Evolutionary conservation across 2,329 filamentous ascomycete genomes (phyloP).

Genomic region (Cladosporium halotolerans): DNA sequence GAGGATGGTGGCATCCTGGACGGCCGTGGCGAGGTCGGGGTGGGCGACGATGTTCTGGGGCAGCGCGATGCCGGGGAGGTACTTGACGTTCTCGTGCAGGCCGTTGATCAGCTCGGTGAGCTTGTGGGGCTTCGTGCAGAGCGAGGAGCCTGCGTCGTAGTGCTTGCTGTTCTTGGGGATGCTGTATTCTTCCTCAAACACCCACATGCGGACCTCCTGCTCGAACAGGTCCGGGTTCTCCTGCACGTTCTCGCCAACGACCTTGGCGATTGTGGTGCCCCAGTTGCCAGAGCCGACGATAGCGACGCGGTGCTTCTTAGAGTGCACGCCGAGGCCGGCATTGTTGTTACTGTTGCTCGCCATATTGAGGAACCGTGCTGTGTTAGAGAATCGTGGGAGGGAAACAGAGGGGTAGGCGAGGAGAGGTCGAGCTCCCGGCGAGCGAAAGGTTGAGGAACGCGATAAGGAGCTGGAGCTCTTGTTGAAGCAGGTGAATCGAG

Average conservation of each 20-base stretch:
- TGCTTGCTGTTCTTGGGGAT: conserved; percentile 66
- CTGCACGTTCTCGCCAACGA: conserved; percentile 85
- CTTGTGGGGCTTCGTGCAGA: conserved; percentile 67
- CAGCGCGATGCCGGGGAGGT: conserved; percentile 80
- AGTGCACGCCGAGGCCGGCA: conserved; percentile 29
- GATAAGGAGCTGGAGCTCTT: not conserved
- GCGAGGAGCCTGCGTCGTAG: conserved; percentile 55
- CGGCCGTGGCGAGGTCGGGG: conserved; percentile 71
- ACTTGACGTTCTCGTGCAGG: conserved; percentile 94
- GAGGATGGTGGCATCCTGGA: conserved; percentile 77
- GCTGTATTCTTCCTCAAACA: conserved; percentile 85
- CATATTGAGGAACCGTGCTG: not conserved
- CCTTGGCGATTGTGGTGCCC: conserved; percentile 96
- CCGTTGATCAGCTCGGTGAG: conserved; percentile 87
- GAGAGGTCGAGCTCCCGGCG: conserved; percentile 1
- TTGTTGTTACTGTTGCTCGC: conserved; percentile 5
- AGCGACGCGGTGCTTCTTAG: conserved; percentile 83
- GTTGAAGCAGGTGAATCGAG: too few relatives aligned
- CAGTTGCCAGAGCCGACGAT: conserved; percentile 96
- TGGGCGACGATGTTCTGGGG: conserved; percentile 81
- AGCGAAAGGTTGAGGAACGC: not conserved
- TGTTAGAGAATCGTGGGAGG: not conserved
- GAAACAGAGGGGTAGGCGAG: not conserved
- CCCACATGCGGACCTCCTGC: conserved; percentile 94
- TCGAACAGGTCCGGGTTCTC: conserved; percentile 77